Evolutionary conservation across 345 rosid genomes (phyloP), one percentile per base, ranked within the genome.

Genomic region (Moricandia moricandioides): DNA sequence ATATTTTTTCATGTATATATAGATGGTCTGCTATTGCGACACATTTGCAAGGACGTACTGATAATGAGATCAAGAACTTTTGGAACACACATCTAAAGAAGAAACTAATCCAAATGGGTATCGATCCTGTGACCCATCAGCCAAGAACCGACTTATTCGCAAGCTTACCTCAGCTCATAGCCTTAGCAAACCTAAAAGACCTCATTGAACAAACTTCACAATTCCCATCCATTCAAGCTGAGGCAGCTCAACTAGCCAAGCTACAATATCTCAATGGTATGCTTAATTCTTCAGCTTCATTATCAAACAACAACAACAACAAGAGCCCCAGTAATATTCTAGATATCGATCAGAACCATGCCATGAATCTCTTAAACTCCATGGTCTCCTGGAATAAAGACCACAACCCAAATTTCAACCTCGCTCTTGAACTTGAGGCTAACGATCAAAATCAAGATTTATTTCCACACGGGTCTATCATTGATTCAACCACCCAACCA

Each of bases 21-120:
- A 90, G 96, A 82, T 90, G 96, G 93, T 88, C 96, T 0, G 88
- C 93, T 10, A 90, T 90, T 45, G 96, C 96, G 1, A 82, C 88
- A 0, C 85, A 83, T 74, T 87, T 90, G 31, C 86, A 90, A 2
- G 93, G 96, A 18, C 74, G 93, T 43, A 90, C 96, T 0, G 93
- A 90, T 47, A 90, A 90, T 12, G 96, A 90, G 77, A 88, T 90
- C 66, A 90, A 90, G 79, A 90, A 90, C 78, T 85, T 86, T 30
- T 90, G 96, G 96, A 90, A 90, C 63, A 90, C 96, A 1, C 91
- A 90, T 80, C 81, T 90, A 10, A 90, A 84, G 88, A 90, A 90
- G 72, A 90, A 90, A 82, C 72, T 90, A 55, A 80, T 90, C 14
- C 89, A 84, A 71, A 88, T 88, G 93, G 96, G 93, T 3, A 90